These are phyloP conservation scores for Colletotrichum tropicicola DNA, from an alignment of 2,329 filamentous ascomycete genomes.

Conservation along the genomic window DNA sequence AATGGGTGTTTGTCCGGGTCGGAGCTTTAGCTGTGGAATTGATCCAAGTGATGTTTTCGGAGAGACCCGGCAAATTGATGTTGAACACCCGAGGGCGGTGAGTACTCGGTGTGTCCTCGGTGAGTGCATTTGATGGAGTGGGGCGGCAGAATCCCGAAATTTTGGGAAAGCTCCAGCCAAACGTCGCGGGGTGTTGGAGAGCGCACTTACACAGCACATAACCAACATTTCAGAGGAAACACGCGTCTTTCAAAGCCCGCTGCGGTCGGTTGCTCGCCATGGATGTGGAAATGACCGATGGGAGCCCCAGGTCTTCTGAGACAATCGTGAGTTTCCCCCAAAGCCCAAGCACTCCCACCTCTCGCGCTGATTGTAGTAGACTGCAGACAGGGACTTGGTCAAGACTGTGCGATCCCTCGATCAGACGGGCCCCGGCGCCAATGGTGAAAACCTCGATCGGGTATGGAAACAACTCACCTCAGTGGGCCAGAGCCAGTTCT, in stretches of 20 bases:
- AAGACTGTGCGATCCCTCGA: constrained; percentile 64
- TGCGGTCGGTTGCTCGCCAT: constrained; percentile 7
- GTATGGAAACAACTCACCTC: constrained; percentile 60
- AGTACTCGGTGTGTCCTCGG: constrained; percentile 26
- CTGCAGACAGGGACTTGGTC: constrained; percentile 50
- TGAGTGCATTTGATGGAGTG: constrained; percentile 34
- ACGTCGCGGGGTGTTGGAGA: constrained; percentile 21
- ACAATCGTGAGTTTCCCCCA: constrained; percentile 1
- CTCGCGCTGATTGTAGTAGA: constrained; percentile 27
- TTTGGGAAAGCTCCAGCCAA: constrained; percentile 43
- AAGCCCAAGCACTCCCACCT: background rate
- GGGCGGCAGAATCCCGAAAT: constrained; percentile 56
- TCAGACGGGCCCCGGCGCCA: constrained; percentile 54
- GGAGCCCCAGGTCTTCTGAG: constrained; percentile 4
- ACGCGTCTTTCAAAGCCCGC: background rate
- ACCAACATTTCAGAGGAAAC: background rate
- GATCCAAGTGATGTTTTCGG: constrained; percentile 33
- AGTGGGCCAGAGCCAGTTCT: constrained; percentile 52
- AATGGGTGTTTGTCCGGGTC: constrained; percentile 24
- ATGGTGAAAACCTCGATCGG: constrained; percentile 56
- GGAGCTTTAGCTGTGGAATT: constrained; percentile 26
- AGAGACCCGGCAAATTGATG: constrained; percentile 43
- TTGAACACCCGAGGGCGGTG: constrained; percentile 54
- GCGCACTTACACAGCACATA: background rate
- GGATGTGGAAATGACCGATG: constrained; percentile 28